Conservation (phyloP, 108 stramenopile species). For the Cyclostephanos tholiformis region DNA sequence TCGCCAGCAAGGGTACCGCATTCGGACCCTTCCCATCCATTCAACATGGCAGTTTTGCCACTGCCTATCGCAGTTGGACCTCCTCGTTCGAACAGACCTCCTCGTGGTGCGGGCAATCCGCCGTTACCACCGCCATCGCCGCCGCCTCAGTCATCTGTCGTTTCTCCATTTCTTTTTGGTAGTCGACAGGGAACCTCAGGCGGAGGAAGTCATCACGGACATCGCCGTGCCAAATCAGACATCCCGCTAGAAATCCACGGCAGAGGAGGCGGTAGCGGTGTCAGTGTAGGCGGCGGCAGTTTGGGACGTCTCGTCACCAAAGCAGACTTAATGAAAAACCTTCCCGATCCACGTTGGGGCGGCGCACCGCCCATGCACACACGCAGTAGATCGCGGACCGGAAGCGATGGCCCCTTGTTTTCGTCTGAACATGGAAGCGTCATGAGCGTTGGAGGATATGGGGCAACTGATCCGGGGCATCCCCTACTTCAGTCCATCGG, state of each 20-base stretch:
- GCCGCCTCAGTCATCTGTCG: background rate
- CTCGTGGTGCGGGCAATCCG: slow-evolving; percentile 2
- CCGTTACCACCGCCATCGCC: background rate
- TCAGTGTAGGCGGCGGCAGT: slow-evolving; percentile 1
- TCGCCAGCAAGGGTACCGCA: slow-evolving; percentile 8
- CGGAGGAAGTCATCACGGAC: background rate
- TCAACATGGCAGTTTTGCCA: slow-evolving; percentile 3
- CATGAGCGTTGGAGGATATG: slow-evolving; percentile 1
- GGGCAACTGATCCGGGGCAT: slow-evolving; percentile 1
- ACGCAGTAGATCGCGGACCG: slow-evolving; percentile 19
- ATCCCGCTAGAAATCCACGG: slow-evolving; percentile 18
- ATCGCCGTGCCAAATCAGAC: slow-evolving; percentile 44
- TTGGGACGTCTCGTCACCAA: slow-evolving; percentile 26
- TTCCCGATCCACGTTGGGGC: slow-evolving; percentile 47
- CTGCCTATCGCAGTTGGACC: background rate
- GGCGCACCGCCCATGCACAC: slow-evolving; percentile 20
- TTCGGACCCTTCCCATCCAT: slow-evolving; percentile 24
- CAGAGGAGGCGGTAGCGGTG: slow-evolving; percentile 3
- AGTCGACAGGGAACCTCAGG: background rate
- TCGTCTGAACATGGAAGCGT: background rate
- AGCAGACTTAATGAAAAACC: slow-evolving; percentile 40
- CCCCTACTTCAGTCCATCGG: slow-evolving; percentile 10
- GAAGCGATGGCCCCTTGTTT: slow-evolving; percentile 22
- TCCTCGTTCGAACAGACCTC: slow-evolving; percentile 2
- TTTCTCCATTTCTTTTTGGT: background rate